Evolutionary conservation across 805 yeast genomes (phyloP), one percentile per base, ranked within the genome.

Genomic region (Starmerella davenportii): DNA sequence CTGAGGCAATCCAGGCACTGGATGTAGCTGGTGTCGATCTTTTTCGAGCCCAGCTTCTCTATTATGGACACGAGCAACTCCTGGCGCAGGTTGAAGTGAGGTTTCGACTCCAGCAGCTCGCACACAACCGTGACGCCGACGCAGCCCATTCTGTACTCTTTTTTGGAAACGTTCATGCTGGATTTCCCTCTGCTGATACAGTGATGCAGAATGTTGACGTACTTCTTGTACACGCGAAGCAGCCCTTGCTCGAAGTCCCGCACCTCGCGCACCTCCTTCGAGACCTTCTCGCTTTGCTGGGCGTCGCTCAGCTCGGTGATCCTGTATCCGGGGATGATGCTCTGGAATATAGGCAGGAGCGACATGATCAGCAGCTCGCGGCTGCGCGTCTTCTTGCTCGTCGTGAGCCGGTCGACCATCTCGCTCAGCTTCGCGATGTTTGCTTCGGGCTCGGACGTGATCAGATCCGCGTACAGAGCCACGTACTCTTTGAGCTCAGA

Each of bases 361-460:
- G 96, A 76, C 44, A 82, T 61, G 43, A 84, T 61, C 1, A 94
- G 69, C 38, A 84, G 63, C 56, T 79, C 51, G 68, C 76, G 39
- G 70, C 47, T 74, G 47, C 67, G 69, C 2, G 90, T 76, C 41
- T 43, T 48, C 34, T 38, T 38, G 25, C 51, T 45, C 15, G 47
- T 43, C 11, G 50, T 52, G 4, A 56, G 46, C 31, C 44, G 20
- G 5, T 37, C 38, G n/a, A 43, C 36, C 13, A 60, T 63, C 53
- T 85, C 70, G 2, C 78, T 66, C 11, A 85, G 61, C 21, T 72
- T 63, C 13, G 69, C 53, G 5, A 77, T 65, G 51, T 85, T 70
- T 51, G 81, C 93, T 56, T 90, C 96, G 5, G 96, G 95, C 42
- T 81, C 80, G 54, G 84, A 93, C 50, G 73, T 73, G 27, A 87